A percentile compares a stretch with the other conserved stretches of the same genome.
These are phyloP conservation scores for Mycena indigotica DNA, from an alignment of 768 basidiomycete species.

Conservation along the genomic window DNA sequence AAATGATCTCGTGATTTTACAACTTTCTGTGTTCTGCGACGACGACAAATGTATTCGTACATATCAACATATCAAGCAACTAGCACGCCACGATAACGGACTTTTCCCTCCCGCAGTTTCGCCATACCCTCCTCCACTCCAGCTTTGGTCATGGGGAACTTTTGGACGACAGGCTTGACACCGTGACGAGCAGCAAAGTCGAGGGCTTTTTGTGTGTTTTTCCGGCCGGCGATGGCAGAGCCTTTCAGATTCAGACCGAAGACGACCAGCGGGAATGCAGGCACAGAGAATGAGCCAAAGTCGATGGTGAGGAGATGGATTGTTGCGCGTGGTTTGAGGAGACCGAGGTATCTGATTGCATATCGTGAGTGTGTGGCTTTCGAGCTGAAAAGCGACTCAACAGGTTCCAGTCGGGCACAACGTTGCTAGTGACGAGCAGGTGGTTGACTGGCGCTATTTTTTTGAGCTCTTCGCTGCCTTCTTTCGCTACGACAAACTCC, in stretches of 20 bases:
- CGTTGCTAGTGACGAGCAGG: conserved; percentile 32
- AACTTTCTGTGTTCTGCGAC: too few relatives aligned
- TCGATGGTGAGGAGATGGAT: conserved; percentile 10
- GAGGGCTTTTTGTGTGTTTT: conserved; percentile 27
- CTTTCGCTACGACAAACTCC: conserved; percentile 31
- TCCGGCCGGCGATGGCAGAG: conserved; percentile 14
- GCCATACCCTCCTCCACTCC: conserved; percentile 25
- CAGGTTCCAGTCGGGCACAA: conserved; percentile 5
- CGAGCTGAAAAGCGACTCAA: neutral
- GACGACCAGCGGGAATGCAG: conserved; percentile 2
- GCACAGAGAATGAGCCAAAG: neutral
- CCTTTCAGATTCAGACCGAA: conserved; percentile 17
- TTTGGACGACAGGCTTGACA: conserved; percentile 32
- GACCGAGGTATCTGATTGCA: conserved; percentile 1
- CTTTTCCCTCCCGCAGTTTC: conserved; percentile 16
- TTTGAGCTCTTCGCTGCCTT: conserved; percentile 26
- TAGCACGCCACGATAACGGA: conserved; percentile 16
- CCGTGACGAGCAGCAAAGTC: conserved; percentile 34
- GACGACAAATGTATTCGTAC: too few relatives aligned
- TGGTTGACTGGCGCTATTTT: conserved; percentile 30
- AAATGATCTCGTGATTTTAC: too few relatives aligned
- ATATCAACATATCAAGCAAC: neutral
- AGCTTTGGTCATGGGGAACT: conserved; percentile 31
- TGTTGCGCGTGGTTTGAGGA: conserved; percentile 1
- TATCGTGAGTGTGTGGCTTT: neutral